Conservation (phyloP, 2,329 filamentous ascomycete species). For the Fusarium sp. region DNA sequence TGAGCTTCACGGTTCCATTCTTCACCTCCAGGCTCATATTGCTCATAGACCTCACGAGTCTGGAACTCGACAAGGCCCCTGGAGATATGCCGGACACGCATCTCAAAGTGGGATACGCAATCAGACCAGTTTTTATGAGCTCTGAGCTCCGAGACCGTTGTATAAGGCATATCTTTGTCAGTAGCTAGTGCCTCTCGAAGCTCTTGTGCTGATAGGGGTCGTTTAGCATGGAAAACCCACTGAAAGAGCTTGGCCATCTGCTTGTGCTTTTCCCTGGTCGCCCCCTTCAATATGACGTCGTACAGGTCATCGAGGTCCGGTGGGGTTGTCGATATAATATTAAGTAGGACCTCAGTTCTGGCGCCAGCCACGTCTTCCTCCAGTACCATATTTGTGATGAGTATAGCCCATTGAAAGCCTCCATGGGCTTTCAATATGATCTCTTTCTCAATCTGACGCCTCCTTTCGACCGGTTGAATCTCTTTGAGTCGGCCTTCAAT, state of each 20-base stretch:
- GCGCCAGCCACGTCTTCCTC: not conserved
- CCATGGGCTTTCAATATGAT: not conserved
- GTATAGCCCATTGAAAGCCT: not conserved
- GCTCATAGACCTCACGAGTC: not conserved
- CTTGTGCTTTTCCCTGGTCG: fast-evolving
- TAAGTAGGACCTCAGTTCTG: not conserved
- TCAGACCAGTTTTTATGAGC: not conserved
- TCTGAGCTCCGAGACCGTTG: not conserved
- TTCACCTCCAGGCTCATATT: not conserved
- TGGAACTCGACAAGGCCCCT: not conserved
- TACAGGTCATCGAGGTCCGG: not conserved
- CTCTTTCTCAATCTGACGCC: not conserved
- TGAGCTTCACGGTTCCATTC: not conserved
- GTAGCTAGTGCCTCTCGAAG: not conserved
- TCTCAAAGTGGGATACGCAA: fast-evolving
- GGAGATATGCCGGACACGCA: not conserved
- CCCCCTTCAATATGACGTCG: not conserved
- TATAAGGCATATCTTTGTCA: not conserved
- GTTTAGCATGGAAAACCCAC: not conserved
- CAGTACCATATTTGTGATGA: not conserved
- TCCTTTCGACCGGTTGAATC: fast-evolving
- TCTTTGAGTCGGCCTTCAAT: not conserved
- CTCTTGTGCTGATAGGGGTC: not conserved
- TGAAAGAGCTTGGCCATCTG: not conserved
- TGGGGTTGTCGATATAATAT: not conserved